Base-by-base conservation (phyloP, 2,329 filamentous ascomycete genomes). In the Biscogniauxia mediterranea region DNA sequence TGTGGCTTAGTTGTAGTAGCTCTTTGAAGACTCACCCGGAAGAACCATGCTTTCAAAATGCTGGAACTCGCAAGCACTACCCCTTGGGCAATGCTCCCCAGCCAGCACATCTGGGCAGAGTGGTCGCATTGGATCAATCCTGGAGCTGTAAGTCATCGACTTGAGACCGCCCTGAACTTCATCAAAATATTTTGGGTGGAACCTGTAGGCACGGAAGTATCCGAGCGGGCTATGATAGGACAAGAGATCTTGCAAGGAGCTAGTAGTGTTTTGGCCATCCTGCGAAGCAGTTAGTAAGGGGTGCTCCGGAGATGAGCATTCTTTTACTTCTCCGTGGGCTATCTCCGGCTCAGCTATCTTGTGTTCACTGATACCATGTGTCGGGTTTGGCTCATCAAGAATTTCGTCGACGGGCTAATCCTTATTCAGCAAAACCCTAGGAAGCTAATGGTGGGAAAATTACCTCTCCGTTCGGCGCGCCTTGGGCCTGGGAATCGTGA, bases 91-190 rank as follows among this genome's bases (percentile, higher is more conserved):
- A 67, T 82, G 79, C 63, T 87, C 86, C 57, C 87, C 88, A 54
- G 83, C 81, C 64, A 91, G 79, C 75, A 96, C 91, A 70, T 86
- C 89, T 46, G 87, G 89, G 76, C 95, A 99, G 55, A 98, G 73
- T 64, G 85, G 84, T 68, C 85, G 88, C 63, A 86, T 82, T 23
- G 88, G 82, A 73, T 97, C 88, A 76, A 99, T 96, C 68, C 88
- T 89, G 77, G 96, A 91, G 78, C 92, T 97, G 79, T 94, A 98
- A 52, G 93, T 98, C 80, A 96, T 83, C 66, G 95, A 98, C 73
- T 90, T 89, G 72, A 93, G 89, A 52, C 94, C 94, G 64, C 89
- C 89, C 59, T 85, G 74, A 60, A 97, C 87, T 60, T 85, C 80
- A 55, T 89, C 76, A 66, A 82, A 80, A 77, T 88, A 98, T 56